These are phyloP conservation scores for Xylaria multiplex DNA, from an alignment of 2,329 filamentous ascomycete genomes.

Conservation along the genomic window DNA sequence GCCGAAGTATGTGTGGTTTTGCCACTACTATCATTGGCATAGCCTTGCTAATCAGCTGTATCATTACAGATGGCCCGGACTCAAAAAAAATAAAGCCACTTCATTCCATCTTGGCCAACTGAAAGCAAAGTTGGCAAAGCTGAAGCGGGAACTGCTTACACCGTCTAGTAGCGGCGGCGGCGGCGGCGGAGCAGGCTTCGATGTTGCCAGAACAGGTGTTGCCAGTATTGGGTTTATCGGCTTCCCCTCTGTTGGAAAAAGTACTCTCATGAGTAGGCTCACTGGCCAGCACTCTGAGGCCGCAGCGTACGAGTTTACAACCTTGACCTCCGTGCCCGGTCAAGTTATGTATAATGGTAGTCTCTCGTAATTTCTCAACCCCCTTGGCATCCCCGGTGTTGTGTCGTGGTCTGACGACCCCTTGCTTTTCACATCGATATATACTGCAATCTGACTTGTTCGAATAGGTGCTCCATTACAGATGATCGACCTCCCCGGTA, in stretches of 20 bases:
- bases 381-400: background rate
- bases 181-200: conserved; percentile 88
- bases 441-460: conserved; percentile 32
- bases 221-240: conserved; percentile 98
- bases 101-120: conserved; percentile 94
- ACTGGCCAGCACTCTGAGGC: conserved; percentile 98
- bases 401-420: background rate
- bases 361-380: conserved; percentile 29
- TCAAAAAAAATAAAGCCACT: conserved; percentile 96
- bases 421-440: background rate
- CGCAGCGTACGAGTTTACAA: conserved; percentile 98
- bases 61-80: conserved; percentile 83
- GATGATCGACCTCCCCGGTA: conserved; percentile 97
- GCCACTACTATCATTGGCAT: conserved; percentile 12
- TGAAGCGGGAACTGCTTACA: conserved; percentile 94
- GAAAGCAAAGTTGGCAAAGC: conserved; percentile 97
- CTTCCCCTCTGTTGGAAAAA: conserved; percentile 98
- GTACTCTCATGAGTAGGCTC: conserved; percentile 92
- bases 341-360: conserved; percentile 92
- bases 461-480: conserved; percentile 83
- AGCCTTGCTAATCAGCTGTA: conserved; percentile 36
- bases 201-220: conserved; percentile 96
- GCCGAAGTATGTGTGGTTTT: conserved; percentile 73
- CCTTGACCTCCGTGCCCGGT: conserved; percentile 94
- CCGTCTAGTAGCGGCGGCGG: conserved; percentile 83